phyloP scores from a whole-genome alignment of 345 rosid species.

The Cardiospermum halicacabum region DNA sequence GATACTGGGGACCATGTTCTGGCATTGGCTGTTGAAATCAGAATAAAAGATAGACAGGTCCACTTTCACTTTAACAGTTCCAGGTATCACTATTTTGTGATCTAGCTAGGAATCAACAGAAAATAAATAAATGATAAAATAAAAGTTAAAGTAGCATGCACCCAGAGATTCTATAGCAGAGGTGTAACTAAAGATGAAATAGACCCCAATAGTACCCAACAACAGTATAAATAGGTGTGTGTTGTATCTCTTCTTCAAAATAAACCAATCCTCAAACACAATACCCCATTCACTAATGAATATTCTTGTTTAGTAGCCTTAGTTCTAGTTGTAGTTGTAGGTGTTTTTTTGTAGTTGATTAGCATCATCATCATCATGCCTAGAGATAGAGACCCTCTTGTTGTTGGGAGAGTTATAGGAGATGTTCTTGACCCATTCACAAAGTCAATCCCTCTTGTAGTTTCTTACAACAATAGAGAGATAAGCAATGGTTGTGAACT shows the following conservation, averaged over 20 bases:
- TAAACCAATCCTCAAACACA: not conserved
- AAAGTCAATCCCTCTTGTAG: slow-evolving; percentile 40
- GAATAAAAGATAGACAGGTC: slow-evolving; percentile 8
- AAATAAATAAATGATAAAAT: not conserved
- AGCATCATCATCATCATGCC: slow-evolving; percentile 24
- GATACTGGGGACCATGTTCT: not conserved
- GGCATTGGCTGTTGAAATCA: not conserved
- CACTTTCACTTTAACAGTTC: slow-evolving; percentile 10
- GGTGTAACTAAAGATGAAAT: not conserved
- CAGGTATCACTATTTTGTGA: slow-evolving; percentile 8
- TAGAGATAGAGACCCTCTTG: slow-evolving; percentile 56
- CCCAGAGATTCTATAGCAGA: slow-evolving; percentile 10
- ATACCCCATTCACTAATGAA: slow-evolving; percentile 4
- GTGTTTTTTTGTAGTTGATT: not conserved
- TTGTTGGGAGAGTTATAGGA: slow-evolving; percentile 62
- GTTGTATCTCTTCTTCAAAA: no score
- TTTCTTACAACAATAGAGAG: slow-evolving; percentile 27
- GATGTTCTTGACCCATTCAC: slow-evolving; percentile 60
- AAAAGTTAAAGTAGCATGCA: not conserved
- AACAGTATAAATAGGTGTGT: slow-evolving; percentile 3
- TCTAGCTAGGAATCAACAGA: not conserved
- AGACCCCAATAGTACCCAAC: not conserved
- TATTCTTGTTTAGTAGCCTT: not conserved
- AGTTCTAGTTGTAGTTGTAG: no score
- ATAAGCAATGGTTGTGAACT: slow-evolving; percentile 53